Evolutionary conservation across 331 rosid genomes (phyloP).

Genomic region (Spiraea crenata): DNA sequence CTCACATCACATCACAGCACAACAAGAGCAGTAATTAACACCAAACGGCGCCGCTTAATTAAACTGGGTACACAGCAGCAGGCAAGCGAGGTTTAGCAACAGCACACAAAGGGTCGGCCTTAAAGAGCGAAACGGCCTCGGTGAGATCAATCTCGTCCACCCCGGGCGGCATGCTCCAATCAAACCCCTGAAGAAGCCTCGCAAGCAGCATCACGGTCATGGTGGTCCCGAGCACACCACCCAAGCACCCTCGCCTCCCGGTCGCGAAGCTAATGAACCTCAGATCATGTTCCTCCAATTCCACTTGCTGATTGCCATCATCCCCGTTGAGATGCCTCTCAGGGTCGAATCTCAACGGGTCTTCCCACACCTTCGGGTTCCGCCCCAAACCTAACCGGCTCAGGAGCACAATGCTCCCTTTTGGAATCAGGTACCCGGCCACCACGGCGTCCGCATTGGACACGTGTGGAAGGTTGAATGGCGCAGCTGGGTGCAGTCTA

Average conservation of each 20-base stretch:
- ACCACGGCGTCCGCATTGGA: slow-evolving; percentile 20
- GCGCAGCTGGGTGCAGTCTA: slow-evolving; percentile 40
- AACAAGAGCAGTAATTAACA: no score
- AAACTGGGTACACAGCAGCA: not conserved
- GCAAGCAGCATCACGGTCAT: slow-evolving; percentile 35
- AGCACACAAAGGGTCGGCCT: not conserved
- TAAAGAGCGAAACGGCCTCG: not conserved
- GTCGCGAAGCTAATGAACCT: slow-evolving; percentile 31
- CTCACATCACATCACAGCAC: no score
- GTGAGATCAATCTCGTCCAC: slow-evolving; percentile 13
- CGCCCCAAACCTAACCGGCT: slow-evolving; percentile 35
- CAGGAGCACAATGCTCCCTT: slow-evolving; percentile 38
- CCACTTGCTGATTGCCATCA: not conserved
- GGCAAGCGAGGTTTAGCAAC: not conserved
- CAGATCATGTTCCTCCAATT: slow-evolving; percentile 28
- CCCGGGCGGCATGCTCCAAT: slow-evolving; percentile 27
- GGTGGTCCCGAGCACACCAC: slow-evolving; percentile 25
- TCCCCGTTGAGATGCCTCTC: slow-evolving; percentile 20
- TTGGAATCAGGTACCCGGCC: slow-evolving; percentile 41
- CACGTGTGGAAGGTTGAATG: slow-evolving; percentile 37
- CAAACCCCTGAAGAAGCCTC: slow-evolving; percentile 46
- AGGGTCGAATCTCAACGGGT: slow-evolving; percentile 29
- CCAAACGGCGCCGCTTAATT: no score
- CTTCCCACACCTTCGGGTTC: slow-evolving; percentile 40
- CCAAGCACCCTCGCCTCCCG: slow-evolving; percentile 37